Evolutionary conservation across 495 filamentous ascomycete genomes (phyloP), one percentile per base, ranked within the genome.

Genomic region (Platismatia glauca): DNA sequence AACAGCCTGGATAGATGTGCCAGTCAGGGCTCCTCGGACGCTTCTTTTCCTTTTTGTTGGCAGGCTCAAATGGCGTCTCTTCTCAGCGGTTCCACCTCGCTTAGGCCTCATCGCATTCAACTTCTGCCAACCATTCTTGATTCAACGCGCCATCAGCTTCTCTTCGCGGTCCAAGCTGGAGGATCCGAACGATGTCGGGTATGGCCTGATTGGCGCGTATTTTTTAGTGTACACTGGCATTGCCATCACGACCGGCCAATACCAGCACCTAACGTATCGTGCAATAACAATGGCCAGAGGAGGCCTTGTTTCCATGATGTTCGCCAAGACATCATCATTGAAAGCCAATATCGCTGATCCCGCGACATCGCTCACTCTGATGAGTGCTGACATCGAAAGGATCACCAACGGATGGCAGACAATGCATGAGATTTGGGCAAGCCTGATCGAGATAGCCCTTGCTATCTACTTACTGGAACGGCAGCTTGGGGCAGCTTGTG

Each of bases 151-250:
- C 0, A 68, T 86, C 7, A 68, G 66, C 9, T 79, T 81, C 55
- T 78, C 81, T 7, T 61, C 74, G 11, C 67, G 78, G 58, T 74
- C 79, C 7, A 72, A 70, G 0, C 77, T 72, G 29, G 44, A 65
- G 11, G 67, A 62, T 57, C 73, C 73, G 7, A 76, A 69, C 18
- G 82, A 86, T 62, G 63, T 77, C 33, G 76, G 80, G 48, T 84
- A 86, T 68, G 85, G 84, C 4, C 70, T 87, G 57, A 85, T 89
- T 61, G 85, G 82, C n/a, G 86, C 85, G 2, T 84, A 81, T 63
- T 67, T 79, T 24, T 61, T 86, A 8, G 81, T 88, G 0, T 89
- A 88, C 63, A 63, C 75, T 31, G 84, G 85, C 0, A 78, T 88
- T 29, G 85, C 82, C 12, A 76, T 87, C 18, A 79, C 80, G 1